phyloP scores from a whole-genome alignment of 352 stramenopile genomes.

The Pythium insidiosum region DNA sequence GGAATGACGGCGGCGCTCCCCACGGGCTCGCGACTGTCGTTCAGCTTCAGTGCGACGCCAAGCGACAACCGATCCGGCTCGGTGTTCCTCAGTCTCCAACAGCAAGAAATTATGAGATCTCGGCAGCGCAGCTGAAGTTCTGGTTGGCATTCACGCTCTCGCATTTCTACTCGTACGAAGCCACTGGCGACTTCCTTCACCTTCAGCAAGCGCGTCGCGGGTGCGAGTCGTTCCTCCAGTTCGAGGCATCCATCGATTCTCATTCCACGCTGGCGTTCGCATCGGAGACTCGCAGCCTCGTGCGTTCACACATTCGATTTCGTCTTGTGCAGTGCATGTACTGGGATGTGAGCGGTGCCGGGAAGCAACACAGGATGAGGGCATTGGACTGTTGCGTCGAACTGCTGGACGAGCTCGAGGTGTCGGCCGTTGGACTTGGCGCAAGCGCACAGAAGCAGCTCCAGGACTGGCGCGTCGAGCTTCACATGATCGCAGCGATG shows the following conservation, averaged over 20 bases:
- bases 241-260: background rate
- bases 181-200: slow-evolving; percentile 30
- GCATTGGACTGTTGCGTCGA: slow-evolving; percentile 13
- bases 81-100: background rate
- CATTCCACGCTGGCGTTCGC: background rate
- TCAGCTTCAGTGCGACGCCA: slow-evolving; percentile 37
- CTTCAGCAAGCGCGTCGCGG: slow-evolving; percentile 29
- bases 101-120: background rate
- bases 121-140: slow-evolving; percentile 25
- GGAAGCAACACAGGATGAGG: slow-evolving; percentile 4
- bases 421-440: background rate
- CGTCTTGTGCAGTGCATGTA: slow-evolving; percentile 33
- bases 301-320: slow-evolving; percentile 22
- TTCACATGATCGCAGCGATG: slow-evolving; percentile 38
- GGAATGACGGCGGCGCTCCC: too few species aligned
- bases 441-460: too few species aligned
- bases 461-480: slow-evolving; percentile 7
- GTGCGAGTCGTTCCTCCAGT: slow-evolving; percentile 30
- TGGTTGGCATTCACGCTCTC: slow-evolving; percentile 50
- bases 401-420: slow-evolving; percentile 9
- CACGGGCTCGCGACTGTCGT: slow-evolving; percentile 33
- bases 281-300: too few species aligned
- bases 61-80: background rate
- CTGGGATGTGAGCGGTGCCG: slow-evolving; percentile 6
- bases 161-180: slow-evolving; percentile 45